These are phyloP conservation scores for Leccinellum albellum DNA, from an alignment of 768 basidiomycete genomes.

Conservation along the genomic window DNA sequence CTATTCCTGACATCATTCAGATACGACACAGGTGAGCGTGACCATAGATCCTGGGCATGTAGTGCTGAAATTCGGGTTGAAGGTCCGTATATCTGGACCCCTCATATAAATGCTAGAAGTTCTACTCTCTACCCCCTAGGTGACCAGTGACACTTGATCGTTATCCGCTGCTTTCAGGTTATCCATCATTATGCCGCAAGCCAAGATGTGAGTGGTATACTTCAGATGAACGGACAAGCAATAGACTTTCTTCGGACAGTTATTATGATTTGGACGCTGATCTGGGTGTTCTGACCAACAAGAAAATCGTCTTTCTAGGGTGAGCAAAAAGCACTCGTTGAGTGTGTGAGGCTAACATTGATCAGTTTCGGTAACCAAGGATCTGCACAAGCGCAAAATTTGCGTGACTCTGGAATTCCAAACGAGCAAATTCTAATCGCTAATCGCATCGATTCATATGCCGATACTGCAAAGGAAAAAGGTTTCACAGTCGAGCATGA, in stretches of 20 bases:
- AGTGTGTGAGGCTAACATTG: background rate
- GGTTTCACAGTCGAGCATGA: constrained; percentile 57
- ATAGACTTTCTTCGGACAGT: constrained; percentile 2
- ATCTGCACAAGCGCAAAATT: constrained; percentile 62
- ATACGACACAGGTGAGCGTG: constrained; percentile 9
- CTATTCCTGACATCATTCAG: constrained; percentile 5
- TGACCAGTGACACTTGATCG: background rate
- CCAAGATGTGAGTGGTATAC: constrained; percentile 48
- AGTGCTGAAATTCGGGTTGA: background rate
- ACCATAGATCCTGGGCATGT: background rate
- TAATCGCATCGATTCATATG: constrained; percentile 55
- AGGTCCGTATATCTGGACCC: background rate
- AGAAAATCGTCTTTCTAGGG: constrained; percentile 61
- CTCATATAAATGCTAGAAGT: constrained; percentile 2
- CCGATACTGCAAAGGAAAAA: constrained; percentile 52
- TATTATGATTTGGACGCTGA: constrained; percentile 66
- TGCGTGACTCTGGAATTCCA: constrained; percentile 59
- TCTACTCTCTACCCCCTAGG: background rate
- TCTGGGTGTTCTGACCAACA: constrained; percentile 41
- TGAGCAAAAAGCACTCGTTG: constrained; percentile 19
- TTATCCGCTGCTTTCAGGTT: background rate
- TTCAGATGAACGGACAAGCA: background rate
- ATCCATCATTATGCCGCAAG: constrained; percentile 29
- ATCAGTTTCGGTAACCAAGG: constrained; percentile 62
- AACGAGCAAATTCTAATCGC: constrained; percentile 60